Conservation (phyloP, 2,329 filamentous ascomycete genomes). For the Ophiognomonia clavigignenti-juglandacearum region DNA sequence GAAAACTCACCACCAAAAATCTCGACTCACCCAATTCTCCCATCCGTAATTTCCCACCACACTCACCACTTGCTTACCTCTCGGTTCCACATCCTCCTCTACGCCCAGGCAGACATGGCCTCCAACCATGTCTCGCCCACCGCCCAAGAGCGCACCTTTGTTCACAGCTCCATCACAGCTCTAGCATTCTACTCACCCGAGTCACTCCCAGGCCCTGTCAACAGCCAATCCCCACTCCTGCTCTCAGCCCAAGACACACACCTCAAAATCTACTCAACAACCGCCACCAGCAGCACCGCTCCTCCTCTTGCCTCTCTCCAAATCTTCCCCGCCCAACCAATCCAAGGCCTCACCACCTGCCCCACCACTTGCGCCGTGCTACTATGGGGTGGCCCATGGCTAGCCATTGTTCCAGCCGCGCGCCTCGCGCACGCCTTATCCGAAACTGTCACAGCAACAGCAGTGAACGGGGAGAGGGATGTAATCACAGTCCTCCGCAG, state of each 20-base stretch:
- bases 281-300: conserved; percentile 30
- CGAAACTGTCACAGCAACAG: conserved; percentile 16
- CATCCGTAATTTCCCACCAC: neutral
- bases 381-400: conserved; percentile 65
- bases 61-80: no score
- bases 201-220: conserved; percentile 20
- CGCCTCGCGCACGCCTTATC: conserved; percentile 28
- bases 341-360: conserved; percentile 65
- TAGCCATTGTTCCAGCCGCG: conserved; percentile 39
- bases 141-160: conserved; percentile 29
- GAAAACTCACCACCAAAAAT: no score
- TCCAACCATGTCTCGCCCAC: neutral
- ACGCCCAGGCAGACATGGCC: conserved; percentile 8
- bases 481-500: conserved; percentile 37
- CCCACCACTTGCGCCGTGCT: conserved; percentile 35
- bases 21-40: conserved; percentile 3
- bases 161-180: conserved; percentile 55
- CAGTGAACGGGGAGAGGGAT: conserved; percentile 14
- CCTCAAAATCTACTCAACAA: conserved; percentile 52
- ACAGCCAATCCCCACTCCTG: conserved; percentile 34
- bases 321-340: conserved; percentile 63
- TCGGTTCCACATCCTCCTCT: no score
- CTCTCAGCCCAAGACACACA: conserved; percentile 57
- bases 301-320: conserved; percentile 35
- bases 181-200: conserved; percentile 51